Conservation (phyloP, 1,284 basidiomycete species). For the Heterobasidion irregulare region DNA sequence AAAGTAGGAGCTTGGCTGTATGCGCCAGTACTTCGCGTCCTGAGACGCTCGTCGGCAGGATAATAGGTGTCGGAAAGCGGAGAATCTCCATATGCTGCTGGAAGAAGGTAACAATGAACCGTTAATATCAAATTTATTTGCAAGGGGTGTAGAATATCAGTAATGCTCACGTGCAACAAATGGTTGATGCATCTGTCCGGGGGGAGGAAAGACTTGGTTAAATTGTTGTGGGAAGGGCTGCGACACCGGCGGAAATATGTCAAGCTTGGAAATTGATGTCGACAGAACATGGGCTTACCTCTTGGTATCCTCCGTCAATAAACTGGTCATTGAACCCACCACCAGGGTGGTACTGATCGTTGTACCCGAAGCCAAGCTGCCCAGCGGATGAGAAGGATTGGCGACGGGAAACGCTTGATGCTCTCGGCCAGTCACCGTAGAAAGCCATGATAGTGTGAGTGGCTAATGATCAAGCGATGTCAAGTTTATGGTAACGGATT, state of each 20-base stretch:
- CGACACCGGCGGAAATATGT: not conserved
- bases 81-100: slow-evolving; percentile 12
- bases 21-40: slow-evolving; percentile 8
- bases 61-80: slow-evolving; percentile 9
- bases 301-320: slow-evolving; percentile 2
- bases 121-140: not conserved
- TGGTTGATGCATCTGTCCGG: slow-evolving; percentile 1
- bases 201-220: slow-evolving; percentile 1
- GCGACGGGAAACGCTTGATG: not conserved
- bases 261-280: not conserved
- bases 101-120: slow-evolving; percentile 4
- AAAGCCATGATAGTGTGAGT: not conserved
- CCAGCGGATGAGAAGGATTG: not conserved
- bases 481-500: not conserved
- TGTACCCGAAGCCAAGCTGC: not conserved
- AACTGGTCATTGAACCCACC: slow-evolving; percentile 6
- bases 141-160: not conserved
- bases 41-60: slow-evolving; percentile 8
- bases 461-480: not conserved
- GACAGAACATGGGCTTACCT: slow-evolving; percentile 9
- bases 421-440: not conserved
- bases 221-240: slow-evolving; percentile 4
- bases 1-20: slow-evolving; percentile 4
- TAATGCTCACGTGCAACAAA: slow-evolving; percentile 9
- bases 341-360: slow-evolving; percentile 3